Conservation (phyloP, 768 basidiomycete species). For the Leucogyrophana mollusca region DNA sequence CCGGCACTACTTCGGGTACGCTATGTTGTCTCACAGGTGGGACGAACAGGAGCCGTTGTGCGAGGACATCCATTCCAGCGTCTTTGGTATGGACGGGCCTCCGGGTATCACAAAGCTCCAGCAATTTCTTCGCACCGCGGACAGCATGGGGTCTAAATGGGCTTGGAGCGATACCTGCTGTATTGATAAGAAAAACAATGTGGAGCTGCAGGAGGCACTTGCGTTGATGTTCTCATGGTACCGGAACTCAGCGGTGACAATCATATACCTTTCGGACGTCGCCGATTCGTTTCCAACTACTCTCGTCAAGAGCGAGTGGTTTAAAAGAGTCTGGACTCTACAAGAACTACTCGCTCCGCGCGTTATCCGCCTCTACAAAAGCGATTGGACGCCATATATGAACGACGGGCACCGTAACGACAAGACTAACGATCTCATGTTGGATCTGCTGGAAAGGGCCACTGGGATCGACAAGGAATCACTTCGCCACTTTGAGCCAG, state of each 20-base stretch:
- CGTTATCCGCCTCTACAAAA: constrained; percentile 22
- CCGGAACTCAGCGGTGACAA: constrained; percentile 25
- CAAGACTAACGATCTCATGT: neutral
- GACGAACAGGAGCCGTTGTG: constrained; percentile 7
- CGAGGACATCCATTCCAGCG: constrained; percentile 8
- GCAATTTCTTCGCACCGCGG: constrained; percentile 18
- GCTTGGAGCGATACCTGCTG: constrained; percentile 32
- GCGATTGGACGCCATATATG: constrained; percentile 20
- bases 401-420: neutral
- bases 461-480: neutral
- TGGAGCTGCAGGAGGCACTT: constrained; percentile 29
- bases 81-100: constrained; percentile 9
- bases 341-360: constrained; percentile 26
- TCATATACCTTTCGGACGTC: constrained; percentile 26
- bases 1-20: neutral
- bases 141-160: constrained; percentile 15
- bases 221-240: constrained; percentile 34
- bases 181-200: constrained; percentile 27
- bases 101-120: constrained; percentile 16
- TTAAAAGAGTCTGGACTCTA: constrained; percentile 20
- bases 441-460: neutral
- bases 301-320: constrained; percentile 24
- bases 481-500: constrained; percentile 2
- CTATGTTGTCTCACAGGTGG: constrained; percentile 7
- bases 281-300: neutral